Evolutionary conservation across 2,329 filamentous ascomycete genomes (phyloP), one percentile per base, ranked within the genome.

Genomic region (Cadophora gregata): DNA sequence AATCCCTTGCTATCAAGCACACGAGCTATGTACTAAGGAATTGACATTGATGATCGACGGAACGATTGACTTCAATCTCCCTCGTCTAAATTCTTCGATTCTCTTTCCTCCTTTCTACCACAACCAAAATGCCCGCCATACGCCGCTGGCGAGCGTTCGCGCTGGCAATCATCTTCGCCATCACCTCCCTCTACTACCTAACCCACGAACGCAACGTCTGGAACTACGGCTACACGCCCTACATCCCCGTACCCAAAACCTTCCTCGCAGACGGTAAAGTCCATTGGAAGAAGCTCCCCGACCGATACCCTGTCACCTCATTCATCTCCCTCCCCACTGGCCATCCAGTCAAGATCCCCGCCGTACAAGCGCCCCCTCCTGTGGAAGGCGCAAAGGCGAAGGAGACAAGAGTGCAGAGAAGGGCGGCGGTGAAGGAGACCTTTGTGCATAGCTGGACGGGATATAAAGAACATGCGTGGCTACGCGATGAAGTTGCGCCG

Each of bases 401-500:
- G 53, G 56, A 70, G 33, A 68, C 73, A 27, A 66, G 76, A 33
- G 9, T 75, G 27, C 67, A 62, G 33, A 65, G 75, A 25, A 68
- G 66, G 42, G 72, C 69, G 14, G 69, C 70, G 0, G 75, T 77
- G 1, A 74, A 71, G 59, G 72, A 75, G 64, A 76, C 72, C 55
- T 77, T 77, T 56, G 31, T 47, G 33, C 76, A 77, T 59, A 74
- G 93, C 0, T 98, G 96, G 96, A 80, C 83, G 1, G 93, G 92
- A 16, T 99, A 98, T 80, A 91, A 87, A 75, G 82, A 88, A 67
- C 84, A 89, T 73, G 95, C 93, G 3, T 96, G 92, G 88, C 86
- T 90, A 69, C 91, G 95, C 71, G 96, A 99, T 76, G 96, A 98
- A 80, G 81, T 98, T 16, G 83, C 81, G 42, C 96, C 96, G 1